Evolutionary conservation across 2,329 filamentous ascomycete genomes (phyloP).

Genomic region (Aspergillus fructus): DNA sequence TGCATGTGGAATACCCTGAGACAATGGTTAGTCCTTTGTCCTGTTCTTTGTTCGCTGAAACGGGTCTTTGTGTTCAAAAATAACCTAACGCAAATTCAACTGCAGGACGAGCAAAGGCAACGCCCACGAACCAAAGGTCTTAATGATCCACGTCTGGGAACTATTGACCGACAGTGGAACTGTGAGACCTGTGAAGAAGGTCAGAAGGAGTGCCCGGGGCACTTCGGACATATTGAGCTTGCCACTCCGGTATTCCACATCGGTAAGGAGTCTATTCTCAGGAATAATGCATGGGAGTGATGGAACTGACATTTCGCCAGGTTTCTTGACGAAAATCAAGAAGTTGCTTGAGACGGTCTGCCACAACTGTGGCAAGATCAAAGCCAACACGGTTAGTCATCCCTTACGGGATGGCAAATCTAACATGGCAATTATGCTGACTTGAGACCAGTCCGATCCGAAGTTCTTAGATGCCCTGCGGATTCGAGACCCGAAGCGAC

Average conservation of each 20-base stretch:
- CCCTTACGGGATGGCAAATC: conserved; percentile 57
- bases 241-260: conserved; percentile 93
- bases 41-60: conserved; percentile 8
- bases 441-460: conserved; percentile 68
- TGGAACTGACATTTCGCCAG: conserved; percentile 49
- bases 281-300: not conserved
- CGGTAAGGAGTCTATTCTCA: conserved; percentile 44
- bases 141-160: conserved; percentile 93
- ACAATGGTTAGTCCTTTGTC: conserved; percentile 67
- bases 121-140: conserved; percentile 88
- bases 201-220: conserved; percentile 93
- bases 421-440: conserved; percentile 53
- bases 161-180: conserved; percentile 92
- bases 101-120: conserved; percentile 78
- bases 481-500: conserved; percentile 87
- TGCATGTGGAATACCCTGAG: conserved; percentile 95
- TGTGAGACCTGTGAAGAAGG: conserved; percentile 96
- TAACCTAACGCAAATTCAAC: conserved; percentile 18
- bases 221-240: conserved; percentile 98
- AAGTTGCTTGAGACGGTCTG: conserved; percentile 98
- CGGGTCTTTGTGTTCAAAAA: conserved; percentile 3
- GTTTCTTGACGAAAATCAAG: conserved; percentile 99
- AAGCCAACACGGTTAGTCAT: conserved; percentile 96
- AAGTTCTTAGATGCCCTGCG: conserved; percentile 79
- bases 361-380: conserved; percentile 97